Percentiles rank a stretch among this genome's conserved stretches.
phyloP scores from a whole-genome alignment of 2,329 filamentous ascomycete species.

The Phoma sp. region DNA sequence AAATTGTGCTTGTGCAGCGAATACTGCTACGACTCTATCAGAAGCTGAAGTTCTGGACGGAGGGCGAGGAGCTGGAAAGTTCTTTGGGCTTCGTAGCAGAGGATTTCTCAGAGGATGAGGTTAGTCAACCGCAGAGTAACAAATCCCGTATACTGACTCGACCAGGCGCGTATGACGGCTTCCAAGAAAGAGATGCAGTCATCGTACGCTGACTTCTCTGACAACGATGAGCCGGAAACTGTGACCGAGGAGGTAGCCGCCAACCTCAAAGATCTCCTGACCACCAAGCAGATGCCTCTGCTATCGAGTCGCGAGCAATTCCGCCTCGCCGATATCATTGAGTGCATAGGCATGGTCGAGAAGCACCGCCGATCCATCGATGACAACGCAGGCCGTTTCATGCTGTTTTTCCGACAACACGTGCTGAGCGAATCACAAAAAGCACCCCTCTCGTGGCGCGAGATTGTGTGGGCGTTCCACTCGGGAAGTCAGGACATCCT shows the following conservation, averaged over 20 bases:
- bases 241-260: constrained; percentile 75
- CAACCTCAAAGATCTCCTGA: constrained; percentile 77
- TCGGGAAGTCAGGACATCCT: constrained; percentile 89
- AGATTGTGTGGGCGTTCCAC: constrained; percentile 86
- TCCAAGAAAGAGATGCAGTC: constrained; percentile 58
- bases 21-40: constrained; percentile 76
- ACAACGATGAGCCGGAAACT: constrained; percentile 64
- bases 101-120: constrained; percentile 56
- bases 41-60: constrained; percentile 80
- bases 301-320: constrained; percentile 87
- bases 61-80: constrained; percentile 80
- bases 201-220: constrained; percentile 59
- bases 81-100: constrained; percentile 68
- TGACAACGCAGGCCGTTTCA: constrained; percentile 84
- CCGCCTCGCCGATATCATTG: constrained; percentile 80
- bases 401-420: constrained; percentile 86
- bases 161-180: constrained; percentile 47
- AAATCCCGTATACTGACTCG: constrained; percentile 7
- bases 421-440: constrained; percentile 69
- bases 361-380: constrained; percentile 88
- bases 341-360: constrained; percentile 83
- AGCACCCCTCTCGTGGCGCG: constrained; percentile 71
- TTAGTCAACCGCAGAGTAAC: constrained; percentile 30
- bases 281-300: constrained; percentile 74
- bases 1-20: constrained; percentile 71